Evolutionary conservation across 164 flowering plant genomes (phyloP).

Genomic region (Stephania cephalantha): DNA sequence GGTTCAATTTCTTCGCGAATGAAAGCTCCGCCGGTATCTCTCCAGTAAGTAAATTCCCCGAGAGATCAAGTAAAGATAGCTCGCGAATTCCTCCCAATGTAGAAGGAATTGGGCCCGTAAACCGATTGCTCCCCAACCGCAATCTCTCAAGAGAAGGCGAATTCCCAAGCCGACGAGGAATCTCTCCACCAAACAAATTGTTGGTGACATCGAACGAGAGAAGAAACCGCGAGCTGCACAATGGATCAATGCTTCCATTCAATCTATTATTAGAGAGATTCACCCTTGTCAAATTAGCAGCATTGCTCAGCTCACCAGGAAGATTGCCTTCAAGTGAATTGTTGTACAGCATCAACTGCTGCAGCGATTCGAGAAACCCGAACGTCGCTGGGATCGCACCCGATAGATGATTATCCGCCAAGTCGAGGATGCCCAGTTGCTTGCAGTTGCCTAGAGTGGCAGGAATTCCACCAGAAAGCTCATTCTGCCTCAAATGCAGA

Average conservation of each 20-base stretch:
- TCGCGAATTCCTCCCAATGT: slow-evolving; percentile 49
- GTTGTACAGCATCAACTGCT: slow-evolving; percentile 85
- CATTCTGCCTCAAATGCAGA: slow-evolving; percentile 79
- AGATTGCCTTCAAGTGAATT: slow-evolving; percentile 79
- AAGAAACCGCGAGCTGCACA: slow-evolving; percentile 50
- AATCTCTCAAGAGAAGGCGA: slow-evolving; percentile 68
- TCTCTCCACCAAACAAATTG: slow-evolving; percentile 55
- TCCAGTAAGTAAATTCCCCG: slow-evolving; percentile 67
- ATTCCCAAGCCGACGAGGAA: slow-evolving; percentile 64
- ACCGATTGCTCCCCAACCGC: slow-evolving; percentile 61
- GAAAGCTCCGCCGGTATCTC: slow-evolving; percentile 65
- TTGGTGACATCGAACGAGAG: slow-evolving; percentile 87
- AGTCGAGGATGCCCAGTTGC: slow-evolving; percentile 53
- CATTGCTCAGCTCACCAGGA: slow-evolving; percentile 42
- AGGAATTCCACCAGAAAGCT: slow-evolving; percentile 69
- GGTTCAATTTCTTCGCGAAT: slow-evolving; percentile 60
- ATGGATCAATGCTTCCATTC: slow-evolving; percentile 65
- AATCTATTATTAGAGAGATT: slow-evolving; percentile 76
- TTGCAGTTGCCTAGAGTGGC: slow-evolving; percentile 63
- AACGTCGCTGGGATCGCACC: slow-evolving; percentile 62
- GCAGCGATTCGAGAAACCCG: slow-evolving; percentile 43
- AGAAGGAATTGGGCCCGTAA: slow-evolving; percentile 59
- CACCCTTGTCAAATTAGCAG: slow-evolving; percentile 66
- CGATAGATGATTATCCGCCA: slow-evolving; percentile 79
- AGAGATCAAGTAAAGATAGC: slow-evolving; percentile 68